Percentiles rank a stretch among this genome's conserved stretches.
Evolutionary conservation across 148 eudicot genomes (phyloP).

Genomic region (Rhododendron vialii): DNA sequence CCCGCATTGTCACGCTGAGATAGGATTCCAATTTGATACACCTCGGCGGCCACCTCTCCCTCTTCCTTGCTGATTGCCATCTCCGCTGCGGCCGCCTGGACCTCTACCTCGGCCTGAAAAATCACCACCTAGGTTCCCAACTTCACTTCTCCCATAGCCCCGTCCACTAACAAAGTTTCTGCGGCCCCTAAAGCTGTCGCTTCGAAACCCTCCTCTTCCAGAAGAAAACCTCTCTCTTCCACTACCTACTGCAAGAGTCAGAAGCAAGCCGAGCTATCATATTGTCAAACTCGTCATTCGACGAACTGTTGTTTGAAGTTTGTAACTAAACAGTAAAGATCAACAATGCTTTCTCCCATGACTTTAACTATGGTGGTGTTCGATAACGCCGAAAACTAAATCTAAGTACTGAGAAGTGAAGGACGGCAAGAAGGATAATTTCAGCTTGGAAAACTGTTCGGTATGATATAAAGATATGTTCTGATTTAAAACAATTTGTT

Average conservation of each 20-base stretch:
- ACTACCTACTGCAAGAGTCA: conserved; percentile 33
- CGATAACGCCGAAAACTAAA: background rate
- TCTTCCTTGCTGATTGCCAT: conserved; percentile 47
- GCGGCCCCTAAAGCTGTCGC: conserved; percentile 46
- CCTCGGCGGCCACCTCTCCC: conserved; percentile 47
- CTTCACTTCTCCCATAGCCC: conserved; percentile 45
- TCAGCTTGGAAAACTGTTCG: background rate
- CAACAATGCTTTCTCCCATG: background rate
- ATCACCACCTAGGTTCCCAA: conserved; percentile 36
- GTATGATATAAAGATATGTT: background rate
- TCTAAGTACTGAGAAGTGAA: background rate
- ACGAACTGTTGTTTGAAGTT: background rate
- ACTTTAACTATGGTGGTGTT: background rate
- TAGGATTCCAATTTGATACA: conserved; percentile 20
- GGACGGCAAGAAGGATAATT: background rate
- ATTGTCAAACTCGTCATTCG: background rate
- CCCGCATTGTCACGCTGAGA: conserved; percentile 6
- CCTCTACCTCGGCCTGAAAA: conserved; percentile 35
- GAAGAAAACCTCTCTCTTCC: conserved; percentile 35
- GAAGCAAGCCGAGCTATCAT: conserved; percentile 7
- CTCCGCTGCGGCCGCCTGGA: conserved; percentile 41
- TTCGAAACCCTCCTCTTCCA: conserved; percentile 49
- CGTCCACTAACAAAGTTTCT: conserved; percentile 41
- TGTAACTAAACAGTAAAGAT: background rate
- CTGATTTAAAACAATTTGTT: background rate